Base-by-base conservation (phyloP, 116 monocot species). In the Dioscorea cayenensis region DNA sequence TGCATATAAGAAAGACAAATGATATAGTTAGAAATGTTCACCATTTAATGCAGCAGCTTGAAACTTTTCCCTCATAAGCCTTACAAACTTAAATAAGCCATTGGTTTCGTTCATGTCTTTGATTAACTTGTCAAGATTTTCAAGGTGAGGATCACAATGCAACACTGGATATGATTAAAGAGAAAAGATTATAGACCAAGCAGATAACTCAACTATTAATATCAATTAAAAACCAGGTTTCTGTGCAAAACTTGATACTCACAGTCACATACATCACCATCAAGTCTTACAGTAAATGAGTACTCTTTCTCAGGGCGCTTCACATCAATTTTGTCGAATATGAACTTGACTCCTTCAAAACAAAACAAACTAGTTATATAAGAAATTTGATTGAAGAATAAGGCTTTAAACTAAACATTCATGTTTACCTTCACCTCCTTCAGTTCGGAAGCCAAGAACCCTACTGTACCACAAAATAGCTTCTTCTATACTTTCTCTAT, bases 61-160 rank as follows among this genome's bases (percentile, higher is more conserved):
- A 75, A 95, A 90, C 62, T 87, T 92, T 52, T 78, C 82, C 77
- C 95, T 87, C 92, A 92, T 90, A 21, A 78, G 77, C 73, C 84
- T 84, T 21, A 84, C 90, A 74, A 92, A 92, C 68, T 81, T 82
- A 78, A 80, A 95, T 23, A 95, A 76, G 65, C 75, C 85, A 69
- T 95, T 85, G 20, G 76, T 87, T 81, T 81, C 68, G 51, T 95
- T 95, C 70, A 95, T 55, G n/a, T 92, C 89, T 66, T 82, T 68
- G 38, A 92, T 60, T 72, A 86, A 73, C 20, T 75, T 82, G 50
- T 76, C 65, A 32, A 76, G 65, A 74, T 80, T 80, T 69, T 79
- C 60, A 28, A 95, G 14, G 32, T 61, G 65, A 59, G 87, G 89
- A 76, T 81, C 68, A 65, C 92, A 92, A 38, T 84, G 75, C 65